Percentiles rank a stretch among this genome's conserved stretches.
Evolutionary conservation across 2,329 filamentous ascomycete genomes (phyloP).

Genomic region (Ustilaginoidea virens): DNA sequence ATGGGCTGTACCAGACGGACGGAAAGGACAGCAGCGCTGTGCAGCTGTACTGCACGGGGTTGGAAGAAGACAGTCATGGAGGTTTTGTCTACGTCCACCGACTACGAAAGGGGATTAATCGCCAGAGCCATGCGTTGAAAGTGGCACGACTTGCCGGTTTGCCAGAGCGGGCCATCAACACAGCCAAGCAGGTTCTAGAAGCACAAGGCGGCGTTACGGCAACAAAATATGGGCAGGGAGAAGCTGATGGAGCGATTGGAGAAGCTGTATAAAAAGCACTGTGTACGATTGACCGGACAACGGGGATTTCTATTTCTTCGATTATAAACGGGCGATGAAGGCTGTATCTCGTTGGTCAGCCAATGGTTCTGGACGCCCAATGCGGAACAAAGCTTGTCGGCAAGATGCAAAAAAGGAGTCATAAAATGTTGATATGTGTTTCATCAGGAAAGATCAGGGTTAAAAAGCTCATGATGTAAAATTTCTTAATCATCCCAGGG

Average conservation of each 20-base stretch:
- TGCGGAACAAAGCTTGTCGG: constrained; percentile 5
- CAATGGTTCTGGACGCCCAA: too few species aligned
- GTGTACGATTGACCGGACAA: too few species aligned
- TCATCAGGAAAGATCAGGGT: constrained; percentile 48
- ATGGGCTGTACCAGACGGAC: constrained; percentile 20
- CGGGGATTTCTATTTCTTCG: too few species aligned
- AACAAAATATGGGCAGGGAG: constrained; percentile 6
- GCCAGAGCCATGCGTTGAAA: constrained; percentile 79
- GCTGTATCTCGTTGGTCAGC: too few species aligned
- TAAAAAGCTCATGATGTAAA: constrained; percentile 50
- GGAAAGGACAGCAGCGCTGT: constrained; percentile 26
- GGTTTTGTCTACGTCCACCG: constrained; percentile 80
- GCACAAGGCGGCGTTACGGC: neutral
- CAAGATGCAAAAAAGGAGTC: constrained; percentile 20
- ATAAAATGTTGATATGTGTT: constrained; percentile 40
- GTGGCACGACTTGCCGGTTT: constrained; percentile 80
- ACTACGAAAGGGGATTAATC: constrained; percentile 68
- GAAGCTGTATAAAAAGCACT: too few species aligned
- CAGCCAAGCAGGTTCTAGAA: constrained; percentile 46
- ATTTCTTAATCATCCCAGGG: constrained; percentile 40
- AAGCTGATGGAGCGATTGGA: too few species aligned
- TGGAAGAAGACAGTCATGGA: constrained; percentile 54
- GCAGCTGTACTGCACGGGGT: constrained; percentile 76
- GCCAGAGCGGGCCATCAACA: constrained; percentile 53
- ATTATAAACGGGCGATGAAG: too few species aligned